Evolutionary conservation across 1,284 basidiomycete genomes (phyloP), one percentile per base, ranked within the genome.

Genomic region (Cystobasidium slooffiae): DNA sequence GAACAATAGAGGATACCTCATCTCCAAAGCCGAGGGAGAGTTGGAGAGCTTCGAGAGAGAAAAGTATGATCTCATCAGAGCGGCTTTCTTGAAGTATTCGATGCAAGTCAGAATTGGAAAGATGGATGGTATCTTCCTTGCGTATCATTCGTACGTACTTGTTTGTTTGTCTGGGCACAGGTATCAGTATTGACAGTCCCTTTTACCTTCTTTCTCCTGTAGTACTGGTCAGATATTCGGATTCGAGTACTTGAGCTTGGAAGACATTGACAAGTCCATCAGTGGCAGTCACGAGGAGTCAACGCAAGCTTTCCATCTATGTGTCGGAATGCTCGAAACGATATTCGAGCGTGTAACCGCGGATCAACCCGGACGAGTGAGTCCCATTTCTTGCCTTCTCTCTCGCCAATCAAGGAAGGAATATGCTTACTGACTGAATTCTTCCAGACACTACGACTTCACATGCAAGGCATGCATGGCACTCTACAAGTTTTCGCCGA

Each of bases 71-170:
- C 87, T 99, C 74, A 89, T 95, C 74, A 88, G 96, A 5, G 90
- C 93, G 3, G 94, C 94, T 0, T 96, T 98, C 84, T 86, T 99
- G 73, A 98, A 98, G 84, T 99, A 96, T 83, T 91, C 88, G 90
- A 92, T 98, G 85, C 96, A 99, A 86, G 95, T 88, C 0, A 89
- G 96, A 6, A 98, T 99, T 76, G 96, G 96, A 1, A 89, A 91
- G 80, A 99, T 99, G 96, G 95, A 98, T 80, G 96, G 96, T 16
- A 91, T 97, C 37, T 89, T 99, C 79, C 88, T 97, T 41, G 92
- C 94, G 9, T 97, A 97, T 81, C 96, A 99, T 82, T 73, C 70
- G 68, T 59, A 43, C 12, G 66, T 56, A 24, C n/a, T n/a, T n/a
- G n/a, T n/a, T n/a, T n/a, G n/a, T n/a, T n/a, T n/a, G n/a, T n/a